Conservation (phyloP, 164 flowering plant species). For the Magnolia sinica region DNA sequence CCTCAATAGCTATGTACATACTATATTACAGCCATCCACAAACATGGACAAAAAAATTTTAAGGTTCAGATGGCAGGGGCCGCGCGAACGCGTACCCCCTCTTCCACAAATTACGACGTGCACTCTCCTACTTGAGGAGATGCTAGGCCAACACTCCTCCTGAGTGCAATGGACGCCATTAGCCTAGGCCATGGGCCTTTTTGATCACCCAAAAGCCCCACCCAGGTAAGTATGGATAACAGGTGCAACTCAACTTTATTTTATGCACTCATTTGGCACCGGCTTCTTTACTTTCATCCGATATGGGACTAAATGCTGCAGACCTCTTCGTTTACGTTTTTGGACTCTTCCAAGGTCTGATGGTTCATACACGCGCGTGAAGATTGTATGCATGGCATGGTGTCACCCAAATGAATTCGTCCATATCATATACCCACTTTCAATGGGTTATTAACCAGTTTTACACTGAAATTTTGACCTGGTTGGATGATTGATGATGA, state of each 20-base stretch:
- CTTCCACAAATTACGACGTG: slow-evolving; percentile 7
- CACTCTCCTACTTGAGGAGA: slow-evolving; percentile 10
- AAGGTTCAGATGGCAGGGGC: neutral
- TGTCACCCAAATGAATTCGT: too few species aligned
- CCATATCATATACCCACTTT: too few species aligned
- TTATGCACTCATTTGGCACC: neutral
- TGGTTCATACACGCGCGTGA: too few species aligned
- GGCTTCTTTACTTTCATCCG: neutral
- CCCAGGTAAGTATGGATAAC: neutral
- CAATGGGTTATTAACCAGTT: too few species aligned
- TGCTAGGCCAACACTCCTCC: slow-evolving; percentile 1
- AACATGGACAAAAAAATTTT: too few species aligned
- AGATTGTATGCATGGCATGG: too few species aligned
- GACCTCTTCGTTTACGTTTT: too few species aligned
- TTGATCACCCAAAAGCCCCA: slow-evolving; percentile 1
- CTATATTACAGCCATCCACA: too few species aligned
- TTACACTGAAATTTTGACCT: too few species aligned
- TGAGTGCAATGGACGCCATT: neutral
- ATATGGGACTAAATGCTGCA: neutral
- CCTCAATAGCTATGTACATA: too few species aligned
- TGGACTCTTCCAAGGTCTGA: neutral
- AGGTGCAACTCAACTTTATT: neutral
- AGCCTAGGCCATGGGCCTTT: slow-evolving; percentile 5
- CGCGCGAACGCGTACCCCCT: slow-evolving; percentile 8
- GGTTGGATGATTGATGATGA: too few species aligned